phyloP scores from a whole-genome alignment of 1,284 basidiomycete genomes.

The Ganoderma multipileum region DNA sequence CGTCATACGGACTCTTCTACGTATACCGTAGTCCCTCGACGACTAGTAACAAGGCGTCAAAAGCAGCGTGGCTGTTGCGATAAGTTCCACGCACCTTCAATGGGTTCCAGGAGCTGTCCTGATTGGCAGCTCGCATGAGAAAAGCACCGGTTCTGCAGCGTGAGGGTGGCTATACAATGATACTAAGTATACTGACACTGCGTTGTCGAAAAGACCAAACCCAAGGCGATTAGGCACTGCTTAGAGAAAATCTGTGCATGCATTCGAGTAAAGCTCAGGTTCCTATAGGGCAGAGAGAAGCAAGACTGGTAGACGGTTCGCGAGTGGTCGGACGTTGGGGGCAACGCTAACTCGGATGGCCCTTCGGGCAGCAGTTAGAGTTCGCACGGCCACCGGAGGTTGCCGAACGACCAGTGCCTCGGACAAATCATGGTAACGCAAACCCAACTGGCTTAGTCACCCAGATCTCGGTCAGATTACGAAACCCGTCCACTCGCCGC shows the following conservation, averaged over 20 bases:
- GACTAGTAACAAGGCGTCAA: conserved; percentile 1
- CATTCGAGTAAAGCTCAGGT: no score
- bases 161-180: no score
- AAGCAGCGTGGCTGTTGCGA: neutral
- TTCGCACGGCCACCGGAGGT: neutral
- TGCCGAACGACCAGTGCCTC: neutral
- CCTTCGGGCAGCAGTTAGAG: no score
- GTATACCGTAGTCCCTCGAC: neutral
- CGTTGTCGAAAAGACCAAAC: no score
- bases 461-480: neutral
- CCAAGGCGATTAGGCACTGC: no score
- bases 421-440: neutral
- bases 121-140: neutral
- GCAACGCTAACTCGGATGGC: no score
- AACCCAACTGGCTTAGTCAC: neutral
- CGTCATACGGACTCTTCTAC: neutral
- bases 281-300: no score
- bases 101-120: neutral
- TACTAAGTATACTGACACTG: no score
- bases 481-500: neutral
- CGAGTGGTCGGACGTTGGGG: no score
- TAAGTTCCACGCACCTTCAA: neutral
- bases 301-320: no score
- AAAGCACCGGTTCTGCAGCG: no score
- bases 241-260: no score